Base-by-base conservation (phyloP, 2,329 filamentous ascomycete genomes). In the Septoria petroselini region DNA sequence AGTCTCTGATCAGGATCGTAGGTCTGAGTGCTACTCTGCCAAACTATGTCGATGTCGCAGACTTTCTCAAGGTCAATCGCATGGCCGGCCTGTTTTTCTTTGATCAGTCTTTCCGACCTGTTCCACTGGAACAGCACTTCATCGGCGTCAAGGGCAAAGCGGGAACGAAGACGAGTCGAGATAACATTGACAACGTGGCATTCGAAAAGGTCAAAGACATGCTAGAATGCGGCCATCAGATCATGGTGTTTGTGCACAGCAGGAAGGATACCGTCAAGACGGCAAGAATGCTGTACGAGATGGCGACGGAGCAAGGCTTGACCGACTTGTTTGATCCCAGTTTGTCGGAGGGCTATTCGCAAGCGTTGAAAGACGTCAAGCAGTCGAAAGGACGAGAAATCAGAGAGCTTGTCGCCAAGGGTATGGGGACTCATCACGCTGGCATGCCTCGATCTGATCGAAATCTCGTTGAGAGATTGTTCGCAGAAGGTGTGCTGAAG, bases 191-290 rank as follows among this genome's bases (percentile, higher is more conserved):
- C 60, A 78, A 78, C 18, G 84, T 89, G 2, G 83, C 89, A 0
- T 98, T 94, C 65, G 91, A 97, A 59, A 99, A 99, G 67, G 90
- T 96, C 39, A 85, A 84, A 59, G 86, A 93, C 44, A 96, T 98
- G 91, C 76, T 98, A 2, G 82, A 90, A 65, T 76, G 78, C 51
- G 91, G 88, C n/a, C 93, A 99, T 63, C 93, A 98, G 68, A 81
- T 98, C 58, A 98, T 99, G 94, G 91, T 99, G 0, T 98, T 99
- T 68, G 94, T 98, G 8, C 94, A 98, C 68, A 96, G 91, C 1
- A 81, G 93, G 19, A 91, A 95, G 66, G 94, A 99, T 61, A 98
- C 94, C 0, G 82, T 95, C 58, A 80, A 86, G 54, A 94, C 91
- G 1, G 91, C 93, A 38, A 85, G 87, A 58, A 88, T 85, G 74